A percentile compares a stretch with the other conserved stretches of the same genome.
Conservation (phyloP, 2,329 filamentous ascomycete species). For the Exophiala alcalophila region DNA sequence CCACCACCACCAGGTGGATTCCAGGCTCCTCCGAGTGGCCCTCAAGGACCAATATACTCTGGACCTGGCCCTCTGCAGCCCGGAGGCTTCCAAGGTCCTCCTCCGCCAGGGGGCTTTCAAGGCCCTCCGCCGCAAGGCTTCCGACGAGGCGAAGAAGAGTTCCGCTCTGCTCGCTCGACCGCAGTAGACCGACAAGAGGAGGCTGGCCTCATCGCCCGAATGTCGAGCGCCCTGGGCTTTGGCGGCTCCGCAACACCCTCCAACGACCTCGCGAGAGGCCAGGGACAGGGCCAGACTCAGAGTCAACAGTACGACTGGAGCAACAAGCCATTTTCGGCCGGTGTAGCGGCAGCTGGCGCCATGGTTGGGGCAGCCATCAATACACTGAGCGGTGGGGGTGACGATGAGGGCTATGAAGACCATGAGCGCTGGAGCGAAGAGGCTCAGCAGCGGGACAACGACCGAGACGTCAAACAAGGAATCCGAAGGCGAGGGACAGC, state of each 20-base stretch:
- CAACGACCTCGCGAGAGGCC: constrained; percentile 4
- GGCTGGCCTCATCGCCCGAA: constrained; percentile 66
- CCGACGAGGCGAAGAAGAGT: constrained; percentile 34
- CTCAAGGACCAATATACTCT: constrained; percentile 10
- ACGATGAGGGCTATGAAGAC: constrained; percentile 74
- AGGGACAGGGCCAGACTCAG: constrained; percentile 65
- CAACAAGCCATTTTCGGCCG: constrained; percentile 74
- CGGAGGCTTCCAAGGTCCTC: constrained; percentile 21
- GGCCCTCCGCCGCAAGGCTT: constrained; percentile 31
- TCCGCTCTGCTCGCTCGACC: constrained; percentile 32
- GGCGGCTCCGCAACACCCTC: constrained; percentile 65
- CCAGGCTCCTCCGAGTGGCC: constrained; percentile 16
- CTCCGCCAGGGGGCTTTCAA: constrained; percentile 30
- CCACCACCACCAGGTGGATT: constrained; percentile 32
- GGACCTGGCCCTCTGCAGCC: constrained; percentile 31
- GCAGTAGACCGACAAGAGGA: constrained; percentile 43
- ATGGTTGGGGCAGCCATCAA: constrained; percentile 78
- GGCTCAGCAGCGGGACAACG: constrained; percentile 62
- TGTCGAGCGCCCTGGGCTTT: constrained; percentile 67
- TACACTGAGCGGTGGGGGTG: constrained; percentile 80
- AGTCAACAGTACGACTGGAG: constrained; percentile 84
- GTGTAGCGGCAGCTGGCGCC: constrained; percentile 77
- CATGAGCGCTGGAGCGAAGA: constrained; percentile 93
- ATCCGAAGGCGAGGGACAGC: constrained; percentile 33
- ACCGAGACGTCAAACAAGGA: constrained; percentile 30